Conservation (phyloP, 2,329 filamentous ascomycete species). For the Paraconiothyrium brasiliense region DNA sequence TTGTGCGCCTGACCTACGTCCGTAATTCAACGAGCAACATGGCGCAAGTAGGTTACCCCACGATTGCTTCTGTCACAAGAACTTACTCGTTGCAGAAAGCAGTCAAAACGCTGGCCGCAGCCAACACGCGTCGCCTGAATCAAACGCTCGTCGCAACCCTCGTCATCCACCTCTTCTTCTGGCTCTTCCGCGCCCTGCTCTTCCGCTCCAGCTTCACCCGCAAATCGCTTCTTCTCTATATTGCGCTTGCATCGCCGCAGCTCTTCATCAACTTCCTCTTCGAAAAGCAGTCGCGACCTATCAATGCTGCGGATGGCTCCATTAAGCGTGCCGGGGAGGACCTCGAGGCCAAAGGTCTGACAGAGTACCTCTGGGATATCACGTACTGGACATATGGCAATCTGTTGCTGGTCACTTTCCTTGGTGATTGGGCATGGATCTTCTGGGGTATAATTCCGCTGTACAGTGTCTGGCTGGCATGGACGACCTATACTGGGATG, state of each 20-base stretch:
- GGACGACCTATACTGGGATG: slow-evolving; percentile 57
- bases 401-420: slow-evolving; percentile 73
- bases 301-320: slow-evolving; percentile 67
- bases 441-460: slow-evolving; percentile 61
- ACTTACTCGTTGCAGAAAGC: slow-evolving; percentile 54
- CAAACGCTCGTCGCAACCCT: slow-evolving; percentile 83
- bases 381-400: slow-evolving; percentile 93
- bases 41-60: slow-evolving; percentile 32
- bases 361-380: slow-evolving; percentile 98
- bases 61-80: not conserved
- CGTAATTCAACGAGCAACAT: slow-evolving; percentile 22
- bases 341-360: slow-evolving; percentile 84
- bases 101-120: slow-evolving; percentile 72
- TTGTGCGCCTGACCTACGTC: not conserved
- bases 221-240: slow-evolving; percentile 69
- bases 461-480: slow-evolving; percentile 58
- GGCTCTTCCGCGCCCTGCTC: slow-evolving; percentile 73
- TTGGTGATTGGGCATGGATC: slow-evolving; percentile 84
- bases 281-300: slow-evolving; percentile 83
- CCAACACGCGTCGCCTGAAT: slow-evolving; percentile 80
- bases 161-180: slow-evolving; percentile 76
- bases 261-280: slow-evolving; percentile 85
- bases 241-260: slow-evolving; percentile 76
- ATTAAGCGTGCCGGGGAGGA: slow-evolving; percentile 85
- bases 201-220: slow-evolving; percentile 68